Percentiles rank a stretch among this genome's conserved stretches.
These are phyloP conservation scores for Alternaria triticimaculans DNA, from an alignment of 2,329 filamentous ascomycete genomes.

Conservation along the genomic window DNA sequence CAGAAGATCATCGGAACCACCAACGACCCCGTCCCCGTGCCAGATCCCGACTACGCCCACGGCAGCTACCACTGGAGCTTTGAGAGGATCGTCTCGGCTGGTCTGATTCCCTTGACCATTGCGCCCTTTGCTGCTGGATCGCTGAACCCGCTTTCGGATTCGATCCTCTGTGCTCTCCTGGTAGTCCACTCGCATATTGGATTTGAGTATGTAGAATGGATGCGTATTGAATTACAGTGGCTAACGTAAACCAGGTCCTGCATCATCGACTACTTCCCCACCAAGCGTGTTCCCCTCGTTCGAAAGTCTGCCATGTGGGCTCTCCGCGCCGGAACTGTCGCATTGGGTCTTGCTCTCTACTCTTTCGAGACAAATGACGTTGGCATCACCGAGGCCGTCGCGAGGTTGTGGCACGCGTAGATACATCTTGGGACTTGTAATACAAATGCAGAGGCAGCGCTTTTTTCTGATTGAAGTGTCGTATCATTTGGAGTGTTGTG, in stretches of 20 bases:
- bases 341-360: constrained; percentile 88
- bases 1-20: constrained; percentile 83
- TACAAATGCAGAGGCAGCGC: constrained; percentile 1
- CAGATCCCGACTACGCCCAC: constrained; percentile 75
- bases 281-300: constrained; percentile 69
- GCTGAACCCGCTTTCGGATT: constrained; percentile 87
- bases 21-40: constrained; percentile 84
- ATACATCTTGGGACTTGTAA: background rate
- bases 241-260: constrained; percentile 60
- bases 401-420: constrained; percentile 86
- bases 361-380: constrained; percentile 99
- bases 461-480: background rate
- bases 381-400: constrained; percentile 86
- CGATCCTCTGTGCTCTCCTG: constrained; percentile 79
- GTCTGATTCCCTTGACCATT: constrained; percentile 84
- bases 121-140: constrained; percentile 92
- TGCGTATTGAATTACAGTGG: background rate
- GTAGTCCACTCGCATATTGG: constrained; percentile 96
- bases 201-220: constrained; percentile 69
- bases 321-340: constrained; percentile 77
- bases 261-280: constrained; percentile 91
- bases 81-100: constrained; percentile 79
- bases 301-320: constrained; percentile 76
- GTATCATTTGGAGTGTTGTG: background rate
- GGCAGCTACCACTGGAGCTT: constrained; percentile 99